Conservation (phyloP, 192 early-diverging fungal species). For the Coemansia guatemalensis region DNA sequence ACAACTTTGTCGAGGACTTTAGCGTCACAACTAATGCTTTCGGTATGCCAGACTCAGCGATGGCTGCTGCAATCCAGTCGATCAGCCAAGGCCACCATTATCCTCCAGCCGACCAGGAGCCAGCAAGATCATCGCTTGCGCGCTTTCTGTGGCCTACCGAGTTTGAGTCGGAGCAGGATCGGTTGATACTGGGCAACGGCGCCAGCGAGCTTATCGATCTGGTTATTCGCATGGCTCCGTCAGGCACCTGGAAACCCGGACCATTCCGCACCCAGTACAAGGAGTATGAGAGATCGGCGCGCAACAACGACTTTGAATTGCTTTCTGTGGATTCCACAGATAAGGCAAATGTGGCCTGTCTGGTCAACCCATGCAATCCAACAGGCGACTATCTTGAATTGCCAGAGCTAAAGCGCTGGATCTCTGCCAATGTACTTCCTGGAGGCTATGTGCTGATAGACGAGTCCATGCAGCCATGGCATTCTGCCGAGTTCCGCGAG, state of each 20-base stretch:
- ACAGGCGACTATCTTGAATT: conserved; percentile 84
- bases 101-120: conserved; percentile 90
- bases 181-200: conserved; percentile 83
- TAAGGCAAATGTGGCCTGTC: conserved; percentile 70
- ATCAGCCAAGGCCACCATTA: conserved; percentile 79
- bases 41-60: conserved; percentile 74
- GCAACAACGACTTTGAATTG: conserved; percentile 69
- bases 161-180: conserved; percentile 57
- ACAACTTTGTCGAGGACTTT: conserved; percentile 92
- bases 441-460: conserved; percentile 83
- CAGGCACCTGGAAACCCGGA: conserved; percentile 81
- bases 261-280: conserved; percentile 86
- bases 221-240: conserved; percentile 73
- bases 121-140: conserved; percentile 79
- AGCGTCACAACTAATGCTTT: conserved; percentile 88
- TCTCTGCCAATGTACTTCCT: conserved; percentile 70
- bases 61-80: conserved; percentile 68
- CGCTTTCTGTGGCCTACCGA: conserved; percentile 74
- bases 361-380: conserved; percentile 93
- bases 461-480: conserved; percentile 96
- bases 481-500: conserved; percentile 71
- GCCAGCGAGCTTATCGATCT: conserved; percentile 91
- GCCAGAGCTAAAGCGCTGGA: conserved; percentile 73
- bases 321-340: conserved; percentile 57
- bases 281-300: conserved; percentile 86